phyloP scores from a whole-genome alignment of 495 filamentous ascomycete genomes.

The Wilcoxina mikolae region DNA sequence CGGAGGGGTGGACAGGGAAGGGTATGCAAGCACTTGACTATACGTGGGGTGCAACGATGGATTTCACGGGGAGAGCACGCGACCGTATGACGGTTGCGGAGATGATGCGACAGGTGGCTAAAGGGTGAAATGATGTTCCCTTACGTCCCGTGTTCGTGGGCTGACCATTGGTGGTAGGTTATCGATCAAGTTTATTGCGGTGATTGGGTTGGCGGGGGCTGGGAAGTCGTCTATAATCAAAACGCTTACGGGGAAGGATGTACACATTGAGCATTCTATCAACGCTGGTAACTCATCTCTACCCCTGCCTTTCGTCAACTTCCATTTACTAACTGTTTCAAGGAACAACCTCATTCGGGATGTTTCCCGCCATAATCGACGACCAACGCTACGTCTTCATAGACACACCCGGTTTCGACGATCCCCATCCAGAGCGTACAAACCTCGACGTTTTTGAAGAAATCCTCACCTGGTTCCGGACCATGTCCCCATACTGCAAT shows the following conservation, averaged over 20 bases:
- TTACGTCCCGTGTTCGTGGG: neutral
- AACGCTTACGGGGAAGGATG: slow-evolving; percentile 10
- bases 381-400: slow-evolving; percentile 30
- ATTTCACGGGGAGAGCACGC: neutral
- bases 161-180: neutral
- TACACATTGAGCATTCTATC: slow-evolving; percentile 11
- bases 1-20: neutral
- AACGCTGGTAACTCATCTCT: slow-evolving; percentile 8
- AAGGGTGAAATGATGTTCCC: neutral
- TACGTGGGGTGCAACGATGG: neutral
- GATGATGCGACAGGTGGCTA: neutral
- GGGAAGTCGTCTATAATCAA: slow-evolving; percentile 32
- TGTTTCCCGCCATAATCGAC: slow-evolving; percentile 8
- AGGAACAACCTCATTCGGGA: neutral
- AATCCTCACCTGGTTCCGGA: slow-evolving; percentile 29
- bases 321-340: too few species aligned
- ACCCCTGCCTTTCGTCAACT: too few species aligned
- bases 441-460: slow-evolving; percentile 32
- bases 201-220: slow-evolving; percentile 31
- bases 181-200: slow-evolving; percentile 21
- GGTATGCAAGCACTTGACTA: too few species aligned
- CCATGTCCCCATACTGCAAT: slow-evolving; percentile 11
- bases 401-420: slow-evolving; percentile 41
- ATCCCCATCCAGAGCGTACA: slow-evolving; percentile 31
- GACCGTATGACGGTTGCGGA: neutral